Conservation (phyloP, 768 basidiomycete genomes). For the Auricularia heimuer region DNA sequence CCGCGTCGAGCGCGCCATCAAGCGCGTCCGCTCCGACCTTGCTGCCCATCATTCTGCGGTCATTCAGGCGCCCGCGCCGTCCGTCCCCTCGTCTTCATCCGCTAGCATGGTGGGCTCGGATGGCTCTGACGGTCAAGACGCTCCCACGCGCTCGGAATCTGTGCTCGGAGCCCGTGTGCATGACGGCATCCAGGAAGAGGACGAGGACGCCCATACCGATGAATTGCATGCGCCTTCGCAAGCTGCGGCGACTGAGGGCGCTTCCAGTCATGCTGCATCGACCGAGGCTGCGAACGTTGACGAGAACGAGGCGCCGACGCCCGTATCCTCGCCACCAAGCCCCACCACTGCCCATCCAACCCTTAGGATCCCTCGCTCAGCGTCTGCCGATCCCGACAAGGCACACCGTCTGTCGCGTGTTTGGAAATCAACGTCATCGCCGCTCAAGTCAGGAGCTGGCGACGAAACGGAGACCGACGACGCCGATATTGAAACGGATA, state of each 20-base stretch:
- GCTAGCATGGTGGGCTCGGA: neutral
- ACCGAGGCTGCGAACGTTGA: conserved; percentile 5
- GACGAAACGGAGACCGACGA: conserved; percentile 8
- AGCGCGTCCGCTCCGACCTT: conserved; percentile 76
- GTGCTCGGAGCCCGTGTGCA: neutral
- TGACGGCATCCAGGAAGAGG: neutral
- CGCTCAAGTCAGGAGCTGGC: conserved; percentile 19
- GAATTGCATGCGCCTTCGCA: conserved; percentile 7
- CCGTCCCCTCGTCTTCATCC: neutral
- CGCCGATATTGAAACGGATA: conserved; percentile 42
- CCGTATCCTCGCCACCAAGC: conserved; percentile 26
- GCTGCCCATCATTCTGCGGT: conserved; percentile 47
- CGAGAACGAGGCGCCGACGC: conserved; percentile 22
- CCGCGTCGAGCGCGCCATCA: conserved; percentile 78
- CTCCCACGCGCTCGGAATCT: neutral
- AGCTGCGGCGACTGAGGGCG: conserved; percentile 1
- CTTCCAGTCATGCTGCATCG: conserved; percentile 1
- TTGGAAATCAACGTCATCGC: conserved; percentile 36
- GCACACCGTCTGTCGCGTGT: conserved; percentile 47
- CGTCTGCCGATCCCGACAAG: conserved; percentile 71
- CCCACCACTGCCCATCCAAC: conserved; percentile 14
- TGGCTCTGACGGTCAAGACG: neutral
- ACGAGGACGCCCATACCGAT: conserved; percentile 8
- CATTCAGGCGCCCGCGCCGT: neutral
- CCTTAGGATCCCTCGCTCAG: conserved; percentile 55